Conservation (phyloP, 2,329 filamentous ascomycete genomes). For the Albophoma yamanashiensis region DNA sequence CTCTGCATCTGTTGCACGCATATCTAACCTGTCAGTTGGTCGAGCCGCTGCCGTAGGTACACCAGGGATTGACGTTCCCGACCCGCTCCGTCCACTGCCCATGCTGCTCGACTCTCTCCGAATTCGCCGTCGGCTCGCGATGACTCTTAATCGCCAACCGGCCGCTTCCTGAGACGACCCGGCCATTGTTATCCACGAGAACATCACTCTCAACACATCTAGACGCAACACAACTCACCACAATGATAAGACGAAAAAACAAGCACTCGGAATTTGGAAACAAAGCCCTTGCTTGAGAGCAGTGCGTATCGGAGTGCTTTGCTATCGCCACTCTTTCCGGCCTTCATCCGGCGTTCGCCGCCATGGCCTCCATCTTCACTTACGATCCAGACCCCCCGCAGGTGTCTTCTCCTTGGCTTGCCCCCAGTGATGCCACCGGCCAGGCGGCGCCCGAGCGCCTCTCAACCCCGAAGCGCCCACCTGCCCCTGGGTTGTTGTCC, state of each 20-base stretch:
- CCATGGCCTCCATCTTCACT: conserved; percentile 91
- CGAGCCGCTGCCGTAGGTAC: not conserved
- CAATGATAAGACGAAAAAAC: not conserved
- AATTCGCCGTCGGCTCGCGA: not conserved
- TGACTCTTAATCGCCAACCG: not conserved
- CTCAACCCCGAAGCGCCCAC: conserved; percentile 11
- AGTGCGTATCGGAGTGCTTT: not conserved
- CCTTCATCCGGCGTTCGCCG: not conserved
- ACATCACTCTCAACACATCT: not conserved
- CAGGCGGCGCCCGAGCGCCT: conserved; percentile 19
- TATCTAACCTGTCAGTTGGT: not conserved
- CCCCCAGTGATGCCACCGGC: conserved; percentile 34
- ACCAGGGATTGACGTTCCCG: not conserved
- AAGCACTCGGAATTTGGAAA: not conserved
- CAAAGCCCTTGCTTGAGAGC: not conserved
- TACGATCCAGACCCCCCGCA: conserved; percentile 81
- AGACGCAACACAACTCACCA: not conserved
- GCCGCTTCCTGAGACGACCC: not conserved
- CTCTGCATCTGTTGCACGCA: not conserved
- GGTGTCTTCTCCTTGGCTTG: conserved; percentile 85
- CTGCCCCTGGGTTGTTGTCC: conserved; percentile 32
- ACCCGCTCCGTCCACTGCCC: not conserved
- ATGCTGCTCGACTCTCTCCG: not conserved
- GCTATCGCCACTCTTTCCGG: not conserved
- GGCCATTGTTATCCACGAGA: not conserved